Evolutionary conservation across 2,329 filamentous ascomycete species (phyloP).

Genomic region (Pseudogymnoascus sp.): DNA sequence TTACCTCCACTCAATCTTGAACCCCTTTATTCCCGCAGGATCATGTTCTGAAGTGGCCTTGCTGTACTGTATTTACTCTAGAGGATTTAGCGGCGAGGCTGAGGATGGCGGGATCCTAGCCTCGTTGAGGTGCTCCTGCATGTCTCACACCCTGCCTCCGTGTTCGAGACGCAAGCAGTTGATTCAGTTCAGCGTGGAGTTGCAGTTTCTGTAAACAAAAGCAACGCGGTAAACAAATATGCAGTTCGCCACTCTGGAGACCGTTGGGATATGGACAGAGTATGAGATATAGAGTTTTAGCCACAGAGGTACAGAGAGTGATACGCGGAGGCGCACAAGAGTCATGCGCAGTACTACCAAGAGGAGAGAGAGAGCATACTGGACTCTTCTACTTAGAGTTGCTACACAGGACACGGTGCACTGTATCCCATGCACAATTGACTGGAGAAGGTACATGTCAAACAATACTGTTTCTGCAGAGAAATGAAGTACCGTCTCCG

Average conservation of each 20-base stretch:
- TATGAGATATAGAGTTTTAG: conserved; percentile 6
- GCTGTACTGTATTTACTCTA: background rate
- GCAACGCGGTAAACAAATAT: background rate
- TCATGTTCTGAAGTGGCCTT: background rate
- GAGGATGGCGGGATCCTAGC: conserved; percentile 3
- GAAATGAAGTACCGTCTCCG: background rate
- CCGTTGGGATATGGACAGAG: background rate
- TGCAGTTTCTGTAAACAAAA: background rate
- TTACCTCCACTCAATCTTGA: background rate
- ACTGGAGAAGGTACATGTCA: background rate
- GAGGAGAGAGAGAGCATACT: background rate
- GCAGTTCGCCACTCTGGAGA: background rate
- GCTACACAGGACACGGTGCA: background rate
- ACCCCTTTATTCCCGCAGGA: background rate
- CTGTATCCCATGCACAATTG: background rate
- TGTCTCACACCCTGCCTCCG: conserved; percentile 7
- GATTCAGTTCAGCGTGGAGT: background rate
- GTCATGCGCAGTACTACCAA: background rate
- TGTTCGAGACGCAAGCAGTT: background rate
- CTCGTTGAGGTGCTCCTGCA: background rate
- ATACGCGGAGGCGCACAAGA: background rate
- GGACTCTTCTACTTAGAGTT: background rate
- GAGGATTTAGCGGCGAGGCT: background rate
- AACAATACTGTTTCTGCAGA: background rate
- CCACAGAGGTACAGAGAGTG: background rate